Conservation (phyloP, 345 rosid genomes). For the Euphorbia peplus region DNA sequence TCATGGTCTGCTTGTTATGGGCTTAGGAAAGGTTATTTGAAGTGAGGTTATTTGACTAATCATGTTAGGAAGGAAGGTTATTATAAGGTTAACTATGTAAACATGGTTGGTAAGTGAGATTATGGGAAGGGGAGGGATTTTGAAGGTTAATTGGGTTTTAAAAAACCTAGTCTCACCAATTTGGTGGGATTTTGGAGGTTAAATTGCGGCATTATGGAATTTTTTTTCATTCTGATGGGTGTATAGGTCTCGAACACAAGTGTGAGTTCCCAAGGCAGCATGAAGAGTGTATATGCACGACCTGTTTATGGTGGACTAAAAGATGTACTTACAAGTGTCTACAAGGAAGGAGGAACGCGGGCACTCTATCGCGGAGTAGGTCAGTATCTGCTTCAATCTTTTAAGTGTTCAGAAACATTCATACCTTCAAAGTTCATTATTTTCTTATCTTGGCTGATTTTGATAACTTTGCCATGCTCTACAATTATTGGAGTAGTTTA, state of each 20-base stretch:
- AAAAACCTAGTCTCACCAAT: no score
- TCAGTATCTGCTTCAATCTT: slow-evolving; percentile 26
- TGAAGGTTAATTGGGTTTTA: no score
- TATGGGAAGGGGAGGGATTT: no score
- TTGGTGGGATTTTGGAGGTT: no score
- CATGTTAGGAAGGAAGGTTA: no score
- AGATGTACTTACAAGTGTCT: slow-evolving; percentile 68
- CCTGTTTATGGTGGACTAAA: slow-evolving; percentile 69
- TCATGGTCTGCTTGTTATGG: no score
- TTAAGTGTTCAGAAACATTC: neutral
- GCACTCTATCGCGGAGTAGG: slow-evolving; percentile 87
- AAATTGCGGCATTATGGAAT: neutral
- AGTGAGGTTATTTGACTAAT: neutral
- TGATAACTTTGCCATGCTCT: neutral
- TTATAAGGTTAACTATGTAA: neutral
- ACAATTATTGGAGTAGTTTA: neutral
- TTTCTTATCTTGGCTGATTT: neutral
- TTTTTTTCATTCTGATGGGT: slow-evolving; percentile 19
- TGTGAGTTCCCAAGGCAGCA: slow-evolving; percentile 35
- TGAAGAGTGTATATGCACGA: slow-evolving; percentile 37
- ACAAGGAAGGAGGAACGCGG: slow-evolving; percentile 80
- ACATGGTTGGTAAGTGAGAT: no score
- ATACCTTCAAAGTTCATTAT: no score
- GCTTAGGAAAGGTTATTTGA: no score
- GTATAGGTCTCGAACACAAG: slow-evolving; percentile 53